Evolutionary conservation across 2,329 filamentous ascomycete species (phyloP), one percentile per base, ranked within the genome.

Genomic region (Tolypocladium endophyticum): DNA sequence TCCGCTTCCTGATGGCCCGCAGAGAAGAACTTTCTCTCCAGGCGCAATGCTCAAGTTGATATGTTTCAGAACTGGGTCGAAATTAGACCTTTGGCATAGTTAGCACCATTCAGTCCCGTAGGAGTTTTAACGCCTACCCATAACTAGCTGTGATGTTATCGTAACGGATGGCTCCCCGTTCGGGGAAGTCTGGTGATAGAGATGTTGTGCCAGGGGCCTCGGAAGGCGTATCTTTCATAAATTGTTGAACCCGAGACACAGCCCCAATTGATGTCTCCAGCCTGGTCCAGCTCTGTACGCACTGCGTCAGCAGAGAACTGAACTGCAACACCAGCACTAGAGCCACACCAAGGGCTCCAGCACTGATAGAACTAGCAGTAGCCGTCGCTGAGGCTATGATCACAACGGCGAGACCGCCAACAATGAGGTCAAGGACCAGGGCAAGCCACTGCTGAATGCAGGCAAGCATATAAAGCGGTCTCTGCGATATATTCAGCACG

Each of bases 371-470:
- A 3, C 62, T 62, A 38, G 61, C 60, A 11, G 68, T 62, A 43
- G 64, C 59, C 16, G 80, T 73, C 1, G 78, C 76, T 2, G 80
- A 65, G 30, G 57, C 67, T 16, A 82, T 75, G 4, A 82, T 65
- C 2, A 80, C 62, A 0, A 77, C 72, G 1, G 77, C 78, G 30
- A 83, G 71, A 1, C 67, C 74, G 0, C 78, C 74, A 0, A 81
- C 76, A 6, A 65, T 54, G 3, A 82, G 65, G 60, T 82, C 77
- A 7, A 82, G 65, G 1, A 79, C 76, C 3, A 82, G 66, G 0
- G 70, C 74, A 1, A 82, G 69, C 79, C 79, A 82, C 25, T 75
- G 70, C 62, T 82, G 79, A 16, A 81, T 76, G 25, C 75, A 74
- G 57, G 72, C 76, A 14, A 81, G 71, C 9, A 80, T 68, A 60